Percentiles rank a stretch among this genome's conserved stretches.
phyloP scores from a whole-genome alignment of 2,329 filamentous ascomycete species.

The Penicillium freii region DNA sequence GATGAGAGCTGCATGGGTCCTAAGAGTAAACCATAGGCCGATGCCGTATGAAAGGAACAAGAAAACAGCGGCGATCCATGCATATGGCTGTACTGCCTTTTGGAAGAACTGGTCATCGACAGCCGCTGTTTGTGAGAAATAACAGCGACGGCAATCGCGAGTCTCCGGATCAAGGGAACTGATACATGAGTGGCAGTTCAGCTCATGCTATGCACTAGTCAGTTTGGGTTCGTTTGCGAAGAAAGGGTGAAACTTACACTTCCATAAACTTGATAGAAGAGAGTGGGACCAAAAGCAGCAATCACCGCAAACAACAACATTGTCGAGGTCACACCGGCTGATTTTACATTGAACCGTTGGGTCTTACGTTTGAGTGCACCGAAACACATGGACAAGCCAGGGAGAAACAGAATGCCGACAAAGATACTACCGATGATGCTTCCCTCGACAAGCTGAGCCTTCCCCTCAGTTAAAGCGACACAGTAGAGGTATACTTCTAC shows the following conservation, averaged over 20 bases:
- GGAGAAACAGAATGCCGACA: constrained; percentile 89
- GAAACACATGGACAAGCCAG: constrained; percentile 97
- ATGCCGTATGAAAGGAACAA: constrained; percentile 93
- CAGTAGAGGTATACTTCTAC: constrained; percentile 98
- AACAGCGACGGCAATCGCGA: constrained; percentile 83
- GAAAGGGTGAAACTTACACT: constrained; percentile 56
- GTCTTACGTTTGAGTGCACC: constrained; percentile 97
- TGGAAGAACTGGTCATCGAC: constrained; percentile 85
- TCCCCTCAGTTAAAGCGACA: constrained; percentile 86
- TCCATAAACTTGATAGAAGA: constrained; percentile 98
- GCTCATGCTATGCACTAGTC: constrained; percentile 66
- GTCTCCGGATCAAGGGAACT: constrained; percentile 49
- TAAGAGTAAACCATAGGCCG: constrained; percentile 89
- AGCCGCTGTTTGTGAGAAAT: constrained; percentile 83
- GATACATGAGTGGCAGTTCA: constrained; percentile 71
- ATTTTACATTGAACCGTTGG: constrained; percentile 95
- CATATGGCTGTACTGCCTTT: constrained; percentile 88
- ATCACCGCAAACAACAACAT: constrained; percentile 97
- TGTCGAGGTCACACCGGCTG: constrained; percentile 92
- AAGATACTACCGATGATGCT: constrained; percentile 98
- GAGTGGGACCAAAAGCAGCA: constrained; percentile 87
- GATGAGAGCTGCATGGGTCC: constrained; percentile 94
- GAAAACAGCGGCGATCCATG: constrained; percentile 79
- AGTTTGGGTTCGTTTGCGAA: constrained; percentile 29
- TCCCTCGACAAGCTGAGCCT: constrained; percentile 88